Percentiles rank a stretch among this genome's conserved stretches.
phyloP scores from a whole-genome alignment of 2,329 filamentous ascomycete genomes.

The Pestalotiopsis sp. region DNA sequence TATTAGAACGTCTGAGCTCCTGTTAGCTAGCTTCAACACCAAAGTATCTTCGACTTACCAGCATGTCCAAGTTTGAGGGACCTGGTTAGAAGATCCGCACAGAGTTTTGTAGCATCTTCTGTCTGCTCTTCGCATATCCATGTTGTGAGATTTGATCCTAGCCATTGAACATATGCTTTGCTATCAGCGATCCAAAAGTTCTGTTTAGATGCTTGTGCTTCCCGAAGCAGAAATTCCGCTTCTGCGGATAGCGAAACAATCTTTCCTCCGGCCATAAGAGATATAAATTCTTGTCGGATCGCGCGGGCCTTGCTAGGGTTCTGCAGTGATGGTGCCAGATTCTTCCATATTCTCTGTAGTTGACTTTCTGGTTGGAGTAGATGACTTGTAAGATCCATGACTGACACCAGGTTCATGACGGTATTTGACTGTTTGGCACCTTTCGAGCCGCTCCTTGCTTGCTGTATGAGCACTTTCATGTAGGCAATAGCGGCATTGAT shows the following conservation, averaged over 20 bases:
- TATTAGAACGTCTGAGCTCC: slow-evolving; percentile 40
- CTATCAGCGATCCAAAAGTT: slow-evolving; percentile 65
- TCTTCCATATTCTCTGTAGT: slow-evolving; percentile 22
- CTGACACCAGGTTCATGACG: slow-evolving; percentile 41
- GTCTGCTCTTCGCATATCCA: slow-evolving; percentile 38
- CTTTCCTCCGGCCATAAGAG: slow-evolving; percentile 48
- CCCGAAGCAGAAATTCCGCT: slow-evolving; percentile 50
- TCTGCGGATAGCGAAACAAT: slow-evolving; percentile 54
- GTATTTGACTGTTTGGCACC: slow-evolving; percentile 41
- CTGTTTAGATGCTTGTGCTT: slow-evolving; percentile 28
- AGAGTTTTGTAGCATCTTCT: slow-evolving; percentile 39
- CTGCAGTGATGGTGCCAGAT: slow-evolving; percentile 13
- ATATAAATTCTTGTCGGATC: slow-evolving; percentile 43
- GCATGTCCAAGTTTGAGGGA: slow-evolving; percentile 71
- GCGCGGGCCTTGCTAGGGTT: slow-evolving; percentile 29
- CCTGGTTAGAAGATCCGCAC: slow-evolving; percentile 53
- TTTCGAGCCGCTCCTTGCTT: slow-evolving; percentile 40
- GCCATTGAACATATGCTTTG: slow-evolving; percentile 67
- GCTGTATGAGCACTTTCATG: slow-evolving; percentile 61
- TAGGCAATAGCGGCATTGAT: slow-evolving; percentile 76
- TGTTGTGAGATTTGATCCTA: slow-evolving; percentile 62
- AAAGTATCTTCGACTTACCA: slow-evolving; percentile 45
- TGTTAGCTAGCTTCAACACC: neutral
- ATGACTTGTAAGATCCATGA: slow-evolving; percentile 43
- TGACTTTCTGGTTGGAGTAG: slow-evolving; percentile 37